These are phyloP conservation scores for Fraxinus cuspidata DNA, from an alignment of 257 asterid genomes.

Conservation along the genomic window DNA sequence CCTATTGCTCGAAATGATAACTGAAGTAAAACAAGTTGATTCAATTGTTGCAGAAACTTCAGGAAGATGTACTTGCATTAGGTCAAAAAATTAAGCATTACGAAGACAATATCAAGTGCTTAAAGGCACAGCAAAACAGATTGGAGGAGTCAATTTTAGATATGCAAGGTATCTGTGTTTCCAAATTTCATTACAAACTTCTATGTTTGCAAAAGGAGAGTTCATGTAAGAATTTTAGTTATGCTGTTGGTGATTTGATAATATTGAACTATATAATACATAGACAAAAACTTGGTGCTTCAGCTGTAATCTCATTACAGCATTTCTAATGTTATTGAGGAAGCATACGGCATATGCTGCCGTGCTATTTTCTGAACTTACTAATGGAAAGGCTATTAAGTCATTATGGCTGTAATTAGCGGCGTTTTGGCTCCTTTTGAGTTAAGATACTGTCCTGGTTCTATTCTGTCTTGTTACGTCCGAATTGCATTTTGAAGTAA, in stretches of 20 bases:
- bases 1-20: constrained; percentile 10
- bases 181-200: background rate
- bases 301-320: background rate
- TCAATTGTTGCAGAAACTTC: constrained; percentile 53
- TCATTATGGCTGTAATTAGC: constrained; percentile 17
- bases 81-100: constrained; percentile 69
- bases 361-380: constrained; percentile 15
- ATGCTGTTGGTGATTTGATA: constrained; percentile 3
- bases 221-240: background rate
- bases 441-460: constrained; percentile 5
- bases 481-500: constrained; percentile 1
- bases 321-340: background rate
- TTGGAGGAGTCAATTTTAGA: constrained; percentile 64
- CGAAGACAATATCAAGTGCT: constrained; percentile 56
- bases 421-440: constrained; percentile 1
- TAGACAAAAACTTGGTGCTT: constrained; percentile 1
- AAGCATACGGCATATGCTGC: background rate
- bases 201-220: background rate
- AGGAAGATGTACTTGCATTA: constrained; percentile 57
- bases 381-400: background rate
- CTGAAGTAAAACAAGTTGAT: constrained; percentile 11
- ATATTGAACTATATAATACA: background rate
- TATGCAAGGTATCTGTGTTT: constrained; percentile 47
- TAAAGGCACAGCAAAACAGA: constrained; percentile 41
- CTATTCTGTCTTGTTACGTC: constrained; percentile 1